These are phyloP conservation scores for Pythium brassicae DNA, from an alignment of 352 stramenopile species.

Conservation along the genomic window DNA sequence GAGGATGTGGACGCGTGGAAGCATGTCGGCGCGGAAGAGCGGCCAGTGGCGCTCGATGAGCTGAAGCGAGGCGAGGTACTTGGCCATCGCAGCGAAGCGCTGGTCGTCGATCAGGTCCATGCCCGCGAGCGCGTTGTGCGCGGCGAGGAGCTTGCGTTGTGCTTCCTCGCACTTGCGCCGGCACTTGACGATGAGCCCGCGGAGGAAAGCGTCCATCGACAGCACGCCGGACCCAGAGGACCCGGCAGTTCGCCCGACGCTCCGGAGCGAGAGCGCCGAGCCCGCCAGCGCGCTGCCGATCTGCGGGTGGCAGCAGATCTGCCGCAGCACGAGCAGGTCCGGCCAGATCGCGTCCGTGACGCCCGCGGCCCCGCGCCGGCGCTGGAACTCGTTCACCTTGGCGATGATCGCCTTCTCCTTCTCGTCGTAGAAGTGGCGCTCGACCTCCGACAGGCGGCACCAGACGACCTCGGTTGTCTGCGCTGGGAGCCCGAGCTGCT, in stretches of 20 bases:
- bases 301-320: slow-evolving; percentile 92
- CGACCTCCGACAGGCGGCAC: slow-evolving; percentile 71
- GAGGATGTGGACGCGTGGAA: slow-evolving; percentile 64
- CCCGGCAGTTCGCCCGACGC: not conserved
- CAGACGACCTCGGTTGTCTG: slow-evolving; percentile 57
- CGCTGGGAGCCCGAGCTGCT: slow-evolving; percentile 52
- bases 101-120: slow-evolving; percentile 36
- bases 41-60: slow-evolving; percentile 54
- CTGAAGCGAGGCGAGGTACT: slow-evolving; percentile 46
- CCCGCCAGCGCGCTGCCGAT: slow-evolving; percentile 42
- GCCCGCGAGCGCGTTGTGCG: slow-evolving; percentile 67
- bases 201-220: slow-evolving; percentile 79
- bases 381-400: slow-evolving; percentile 27
- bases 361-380: slow-evolving; percentile 13
- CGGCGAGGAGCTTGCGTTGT: slow-evolving; percentile 69
- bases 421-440: slow-evolving; percentile 73
- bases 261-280: slow-evolving; percentile 8
- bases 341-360: slow-evolving; percentile 48
- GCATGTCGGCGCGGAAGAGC: slow-evolving; percentile 59
- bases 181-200: slow-evolving; percentile 61
- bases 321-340: slow-evolving; percentile 77
- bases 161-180: slow-evolving; percentile 78
- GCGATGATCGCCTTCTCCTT: slow-evolving; percentile 51
- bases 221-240: slow-evolving; percentile 26
- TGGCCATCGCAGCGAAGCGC: slow-evolving; percentile 28